These are phyloP conservation scores for Schizophyllum amplum DNA, from an alignment of 1,284 basidiomycete genomes.

Conservation along the genomic window DNA sequence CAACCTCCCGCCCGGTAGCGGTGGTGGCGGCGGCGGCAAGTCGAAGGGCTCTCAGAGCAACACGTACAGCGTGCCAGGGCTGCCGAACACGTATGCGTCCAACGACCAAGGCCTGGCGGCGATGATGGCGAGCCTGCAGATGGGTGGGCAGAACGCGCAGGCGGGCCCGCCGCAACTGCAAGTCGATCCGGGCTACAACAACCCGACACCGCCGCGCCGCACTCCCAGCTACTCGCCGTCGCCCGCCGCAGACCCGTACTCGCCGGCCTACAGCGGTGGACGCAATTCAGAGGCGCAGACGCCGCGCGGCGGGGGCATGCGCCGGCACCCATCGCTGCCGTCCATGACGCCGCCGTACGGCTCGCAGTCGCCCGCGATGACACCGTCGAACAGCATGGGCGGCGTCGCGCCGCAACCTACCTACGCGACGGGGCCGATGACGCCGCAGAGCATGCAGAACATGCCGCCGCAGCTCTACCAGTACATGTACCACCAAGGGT, in stretches of 20 bases:
- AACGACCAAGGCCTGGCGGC: constrained; percentile 77
- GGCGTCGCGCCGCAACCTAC: constrained; percentile 31
- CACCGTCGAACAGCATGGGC: constrained; percentile 23
- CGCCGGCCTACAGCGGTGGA: not conserved
- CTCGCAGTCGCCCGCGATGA: constrained; percentile 40
- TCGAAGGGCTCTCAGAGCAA: constrained; percentile 50
- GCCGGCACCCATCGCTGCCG: constrained; percentile 29
- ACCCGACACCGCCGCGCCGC: constrained; percentile 32
- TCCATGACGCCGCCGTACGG: constrained; percentile 43
- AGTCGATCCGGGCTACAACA: constrained; percentile 54
- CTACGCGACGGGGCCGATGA: constrained; percentile 52
- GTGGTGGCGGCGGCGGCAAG: constrained; percentile 44
- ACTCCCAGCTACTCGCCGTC: constrained; percentile 51
- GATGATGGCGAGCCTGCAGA: constrained; percentile 83
- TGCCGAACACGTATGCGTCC: constrained; percentile 70
- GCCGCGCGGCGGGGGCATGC: constrained; percentile 17
- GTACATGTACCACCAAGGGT: constrained; percentile 77
- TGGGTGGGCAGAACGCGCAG: constrained; percentile 78
- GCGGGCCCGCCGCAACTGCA: constrained; percentile 68
- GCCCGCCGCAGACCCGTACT: constrained; percentile 29
- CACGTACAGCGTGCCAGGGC: constrained; percentile 52
- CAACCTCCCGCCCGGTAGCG: constrained; percentile 53
- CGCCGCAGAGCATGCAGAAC: constrained; percentile 29
- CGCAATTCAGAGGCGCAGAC: constrained; percentile 15
- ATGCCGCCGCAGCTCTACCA: constrained; percentile 69